Evolutionary conservation across 2,329 filamentous ascomycete species (phyloP).

Genomic region (Verticillium albo-atrum): DNA sequence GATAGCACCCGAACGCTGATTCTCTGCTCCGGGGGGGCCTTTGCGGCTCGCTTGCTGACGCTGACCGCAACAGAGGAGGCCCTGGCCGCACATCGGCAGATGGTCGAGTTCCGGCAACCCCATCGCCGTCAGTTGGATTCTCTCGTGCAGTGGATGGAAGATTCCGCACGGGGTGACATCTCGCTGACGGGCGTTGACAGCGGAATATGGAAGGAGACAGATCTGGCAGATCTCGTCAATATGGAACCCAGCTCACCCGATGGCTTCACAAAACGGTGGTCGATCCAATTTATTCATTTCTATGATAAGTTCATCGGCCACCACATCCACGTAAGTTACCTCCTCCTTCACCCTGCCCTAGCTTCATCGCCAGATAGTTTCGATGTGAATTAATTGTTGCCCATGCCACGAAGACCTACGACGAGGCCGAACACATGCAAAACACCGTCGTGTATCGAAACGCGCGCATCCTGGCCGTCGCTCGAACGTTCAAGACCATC

Average conservation of each 20-base stretch:
- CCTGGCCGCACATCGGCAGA: not conserved
- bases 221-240: not conserved
- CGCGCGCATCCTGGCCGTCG: not conserved
- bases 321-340: not conserved
- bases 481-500: not conserved
- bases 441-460: not conserved
- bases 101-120: not conserved
- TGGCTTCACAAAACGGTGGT: not conserved
- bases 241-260: not conserved
- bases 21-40: too few relatives aligned
- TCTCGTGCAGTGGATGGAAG: not conserved
- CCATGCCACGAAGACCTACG: not conserved
- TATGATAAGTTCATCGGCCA: not conserved
- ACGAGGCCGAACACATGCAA: not conserved
- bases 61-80: not conserved
- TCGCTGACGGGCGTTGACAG: not conserved
- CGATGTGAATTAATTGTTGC: not conserved
- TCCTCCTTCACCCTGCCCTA: not conserved
- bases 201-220: not conserved
- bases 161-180: not conserved
- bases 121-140: not conserved
- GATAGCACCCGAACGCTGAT: too few relatives aligned
- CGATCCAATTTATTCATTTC: not conserved
- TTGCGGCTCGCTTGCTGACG: too few relatives aligned
- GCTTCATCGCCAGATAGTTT: too few relatives aligned